Percentiles rank a stretch among this genome's conserved stretches.
Evolutionary conservation across 164 flowering plant genomes (phyloP).

Genomic region (Liquidambar formosana): DNA sequence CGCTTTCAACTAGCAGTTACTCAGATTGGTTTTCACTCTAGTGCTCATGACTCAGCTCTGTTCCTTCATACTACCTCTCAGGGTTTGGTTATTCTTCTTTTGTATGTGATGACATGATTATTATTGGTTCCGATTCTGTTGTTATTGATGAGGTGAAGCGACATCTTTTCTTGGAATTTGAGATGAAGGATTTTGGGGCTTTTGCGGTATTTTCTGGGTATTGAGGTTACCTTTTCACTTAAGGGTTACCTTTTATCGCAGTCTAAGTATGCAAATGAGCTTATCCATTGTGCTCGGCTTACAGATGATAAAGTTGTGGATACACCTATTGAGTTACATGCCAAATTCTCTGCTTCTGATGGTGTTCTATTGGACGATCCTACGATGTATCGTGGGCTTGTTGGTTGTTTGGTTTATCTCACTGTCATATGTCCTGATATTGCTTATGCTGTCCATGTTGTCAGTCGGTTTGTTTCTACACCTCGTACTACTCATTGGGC

Average conservation of each 20-base stretch:
- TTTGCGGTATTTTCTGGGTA: slow-evolving; percentile 8
- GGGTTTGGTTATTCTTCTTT: slow-evolving; percentile 3
- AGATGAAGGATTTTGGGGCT: slow-evolving; percentile 2
- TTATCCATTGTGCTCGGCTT: neutral
- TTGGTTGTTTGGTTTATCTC: slow-evolving; percentile 2
- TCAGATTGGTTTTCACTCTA: neutral
- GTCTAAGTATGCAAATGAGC: slow-evolving; percentile 1
- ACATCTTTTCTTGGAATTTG: neutral
- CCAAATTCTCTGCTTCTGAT: neutral
- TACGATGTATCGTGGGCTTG: neutral
- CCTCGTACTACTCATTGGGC: slow-evolving; percentile 1
- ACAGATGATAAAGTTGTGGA: neutral
- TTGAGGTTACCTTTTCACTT: neutral
- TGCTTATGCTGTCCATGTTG: slow-evolving; percentile 1
- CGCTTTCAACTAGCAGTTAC: neutral
- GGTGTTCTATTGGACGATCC: neutral
- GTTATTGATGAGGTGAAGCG: neutral
- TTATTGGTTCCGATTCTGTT: slow-evolving; percentile 1
- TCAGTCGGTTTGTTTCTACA: slow-evolving; percentile 1
- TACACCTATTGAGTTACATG: slow-evolving; percentile 2
- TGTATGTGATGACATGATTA: slow-evolving; percentile 14
- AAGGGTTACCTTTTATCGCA: neutral
- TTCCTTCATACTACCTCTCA: neutral
- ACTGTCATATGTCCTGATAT: neutral
- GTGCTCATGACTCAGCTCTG: slow-evolving; percentile 9